Evolutionary conservation across 2,329 filamentous ascomycete species (phyloP).

Genomic region (Dactylonectria macrodidyma): DNA sequence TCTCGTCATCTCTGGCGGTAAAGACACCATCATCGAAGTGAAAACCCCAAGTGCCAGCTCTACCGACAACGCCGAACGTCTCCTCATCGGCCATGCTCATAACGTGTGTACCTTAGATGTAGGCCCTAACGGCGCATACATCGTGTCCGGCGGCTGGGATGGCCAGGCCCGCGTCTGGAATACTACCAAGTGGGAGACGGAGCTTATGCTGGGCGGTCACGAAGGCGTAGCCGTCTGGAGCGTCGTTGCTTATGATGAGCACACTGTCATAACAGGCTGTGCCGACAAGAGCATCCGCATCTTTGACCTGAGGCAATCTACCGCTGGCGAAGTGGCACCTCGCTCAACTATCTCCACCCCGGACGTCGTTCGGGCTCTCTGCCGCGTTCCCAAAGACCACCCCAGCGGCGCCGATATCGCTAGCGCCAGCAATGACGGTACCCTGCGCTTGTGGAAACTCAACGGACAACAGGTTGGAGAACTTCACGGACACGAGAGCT

Average conservation of each 20-base stretch:
- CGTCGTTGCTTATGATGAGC: slow-evolving; percentile 86
- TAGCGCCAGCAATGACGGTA: slow-evolving; percentile 92
- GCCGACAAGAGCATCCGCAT: slow-evolving; percentile 92
- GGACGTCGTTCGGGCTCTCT: slow-evolving; percentile 91
- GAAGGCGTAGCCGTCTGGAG: slow-evolving; percentile 86
- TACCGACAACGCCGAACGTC: slow-evolving; percentile 84
- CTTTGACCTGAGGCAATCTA: slow-evolving; percentile 78
- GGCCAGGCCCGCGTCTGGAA: slow-evolving; percentile 89
- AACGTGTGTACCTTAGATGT: slow-evolving; percentile 93
- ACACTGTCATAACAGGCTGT: slow-evolving; percentile 89
- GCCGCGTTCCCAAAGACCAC: slow-evolving; percentile 82
- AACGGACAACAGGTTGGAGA: slow-evolving; percentile 83
- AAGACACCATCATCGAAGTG: slow-evolving; percentile 94
- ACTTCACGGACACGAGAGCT: slow-evolving; percentile 91
- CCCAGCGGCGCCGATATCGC: slow-evolving; percentile 92
- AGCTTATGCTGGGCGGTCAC: slow-evolving; percentile 81
- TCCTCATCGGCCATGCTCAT: slow-evolving; percentile 87
- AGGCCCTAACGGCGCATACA: slow-evolving; percentile 77
- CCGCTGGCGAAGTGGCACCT: slow-evolving; percentile 68
- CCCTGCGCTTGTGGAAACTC: slow-evolving; percentile 89
- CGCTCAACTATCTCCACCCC: slow-evolving; percentile 73
- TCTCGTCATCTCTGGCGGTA: slow-evolving; percentile 88
- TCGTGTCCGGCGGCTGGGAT: slow-evolving; percentile 97
- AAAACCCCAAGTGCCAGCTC: slow-evolving; percentile 77
- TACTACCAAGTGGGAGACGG: slow-evolving; percentile 86